Base-by-base conservation (phyloP, 202 grass and related monocot species). In the Panicum hallii region DNA sequence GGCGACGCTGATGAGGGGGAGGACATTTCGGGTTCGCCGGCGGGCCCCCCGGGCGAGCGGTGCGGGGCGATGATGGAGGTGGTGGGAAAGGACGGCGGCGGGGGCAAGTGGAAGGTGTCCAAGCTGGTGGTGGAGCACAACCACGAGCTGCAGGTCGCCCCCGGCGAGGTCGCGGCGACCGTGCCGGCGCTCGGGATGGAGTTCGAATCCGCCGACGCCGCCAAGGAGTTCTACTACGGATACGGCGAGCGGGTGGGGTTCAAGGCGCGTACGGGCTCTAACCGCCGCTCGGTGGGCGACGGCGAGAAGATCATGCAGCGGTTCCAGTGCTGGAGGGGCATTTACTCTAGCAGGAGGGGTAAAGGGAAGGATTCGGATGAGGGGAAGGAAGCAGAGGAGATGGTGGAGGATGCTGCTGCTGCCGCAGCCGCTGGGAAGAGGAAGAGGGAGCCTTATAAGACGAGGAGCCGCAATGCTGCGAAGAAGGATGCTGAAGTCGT, bases 61-160 rank as follows among this genome's bases (percentile, higher is more conserved):
- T 97, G 95, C 89, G 84, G 88, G 82, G 92, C 90, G 74, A 93
- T 94, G 92, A 97, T 97, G 90, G 95, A 94, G 88, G 95, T 97
- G 83, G 95, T 88, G 64, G 69, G 61, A 69, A 94, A 94, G 79
- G 86, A 94, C 86, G 82, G 32, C 44, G 72, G 41, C 4, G 88
- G 79, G 49, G 90, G 63, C 14, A 97, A 79, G 67, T 97, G 95
- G 95, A 87, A 48, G 60, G 90, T 94, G 26, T 90, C 92, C 32
- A 97, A 88, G 82, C 79, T 94, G 36, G 92, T 88, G 67, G 63
- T 42, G 61, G 95, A 94, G 54, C 95, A 97, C 88, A 94, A 85
- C 87, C 95, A 97, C 81, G 85, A 19, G 52, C 85, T 90, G 34
- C 77, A 15, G 67, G 67, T 87, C 11, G 77, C 80, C 23, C 9